Evolutionary conservation across 1,139 yeast genomes (phyloP), one percentile per base, ranked within the genome.

Genomic region (Magnusiomyces fungicola): DNA sequence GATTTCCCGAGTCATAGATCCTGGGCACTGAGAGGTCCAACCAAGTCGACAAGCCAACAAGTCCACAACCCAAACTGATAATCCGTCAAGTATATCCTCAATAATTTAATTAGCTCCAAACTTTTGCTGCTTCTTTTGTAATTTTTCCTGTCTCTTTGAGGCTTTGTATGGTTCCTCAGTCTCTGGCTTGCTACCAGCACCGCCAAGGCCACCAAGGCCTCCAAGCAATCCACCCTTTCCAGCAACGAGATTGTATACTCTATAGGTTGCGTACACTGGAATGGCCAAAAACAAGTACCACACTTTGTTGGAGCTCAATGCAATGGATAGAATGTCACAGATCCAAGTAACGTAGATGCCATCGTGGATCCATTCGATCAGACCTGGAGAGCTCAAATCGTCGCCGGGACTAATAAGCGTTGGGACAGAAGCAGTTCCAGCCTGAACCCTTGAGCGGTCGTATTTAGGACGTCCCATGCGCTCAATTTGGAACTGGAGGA

Each of bases 351-450:
- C 66, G 61, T 86, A 86, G 50, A 87, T 71, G 22, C 85, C 67
- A 62, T 87, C 96, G 61, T 83, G 83, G 68, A 85, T 68, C 69
- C 83, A 85, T 64, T 87, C 95, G 21, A 81, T 82, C 42, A 87
- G 69, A 0, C 95, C 96, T 2, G 69, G 65, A 53, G 80, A 86
- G 44, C 67, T 65, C 53, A 86, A 71, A 60, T 87, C 90, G 43
- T 76, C 80, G 1, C 95, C 95, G 1, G 83, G 64, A 22, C 66
- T 69, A 1, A 76, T 61, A 48, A 85, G 68, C 19, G 62, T 68
- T 21, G 46, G 46, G 2, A 36, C 25, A n/a, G 38, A 29, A 3
- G 27, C 27, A 10, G 25, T n/a, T 10, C 38, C 47, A 23, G 47
- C 36, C 3, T 32, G 38, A 5, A 37, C 32, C 25, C 25, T 25